Evolutionary conservation across 495 filamentous ascomycete species (phyloP).

Genomic region (Bacidia rubella): DNA sequence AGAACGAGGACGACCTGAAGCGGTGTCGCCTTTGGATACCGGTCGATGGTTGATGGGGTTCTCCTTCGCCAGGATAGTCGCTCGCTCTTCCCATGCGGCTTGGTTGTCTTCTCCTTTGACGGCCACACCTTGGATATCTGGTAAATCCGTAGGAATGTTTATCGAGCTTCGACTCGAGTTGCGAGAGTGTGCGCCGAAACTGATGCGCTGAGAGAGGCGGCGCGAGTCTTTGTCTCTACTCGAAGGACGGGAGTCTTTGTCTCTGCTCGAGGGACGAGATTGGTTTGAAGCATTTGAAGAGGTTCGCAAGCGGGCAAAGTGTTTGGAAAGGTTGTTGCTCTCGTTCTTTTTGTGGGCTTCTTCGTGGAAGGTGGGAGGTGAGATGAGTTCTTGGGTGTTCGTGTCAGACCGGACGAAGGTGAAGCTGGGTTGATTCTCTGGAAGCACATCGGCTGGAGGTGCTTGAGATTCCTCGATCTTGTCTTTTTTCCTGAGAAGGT

Average conservation of each 20-base stretch:
- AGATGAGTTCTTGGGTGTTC: conserved; percentile 59
- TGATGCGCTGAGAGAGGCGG: conserved; percentile 57
- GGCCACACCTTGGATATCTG: conserved; percentile 42
- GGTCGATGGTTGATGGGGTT: conserved; percentile 31
- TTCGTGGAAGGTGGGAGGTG: conserved; percentile 42
- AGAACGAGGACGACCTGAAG: background rate
- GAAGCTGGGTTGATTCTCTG: conserved; percentile 48
- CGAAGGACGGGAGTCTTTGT: conserved; percentile 24
- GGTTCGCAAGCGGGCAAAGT: conserved; percentile 30
- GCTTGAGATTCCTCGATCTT: conserved; percentile 30
- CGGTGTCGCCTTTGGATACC: conserved; percentile 1
- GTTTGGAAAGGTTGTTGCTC: conserved; percentile 9
- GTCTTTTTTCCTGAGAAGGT: conserved; percentile 63
- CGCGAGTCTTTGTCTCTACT: conserved; percentile 22
- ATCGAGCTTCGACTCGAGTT: conserved; percentile 42
- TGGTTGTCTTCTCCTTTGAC: conserved; percentile 34
- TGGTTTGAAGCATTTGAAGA: conserved; percentile 38
- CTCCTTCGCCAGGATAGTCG: conserved; percentile 64
- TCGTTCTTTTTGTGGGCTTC: conserved; percentile 22
- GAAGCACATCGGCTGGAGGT: conserved; percentile 15
- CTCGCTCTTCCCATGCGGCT: conserved; percentile 72
- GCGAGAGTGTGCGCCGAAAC: conserved; percentile 45
- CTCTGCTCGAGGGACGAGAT: conserved; percentile 26
- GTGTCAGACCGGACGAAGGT: conserved; percentile 79
- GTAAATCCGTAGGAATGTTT: conserved; percentile 67